phyloP scores from a whole-genome alignment of 164 flowering plant species.

The Echeveria elegans region DNA sequence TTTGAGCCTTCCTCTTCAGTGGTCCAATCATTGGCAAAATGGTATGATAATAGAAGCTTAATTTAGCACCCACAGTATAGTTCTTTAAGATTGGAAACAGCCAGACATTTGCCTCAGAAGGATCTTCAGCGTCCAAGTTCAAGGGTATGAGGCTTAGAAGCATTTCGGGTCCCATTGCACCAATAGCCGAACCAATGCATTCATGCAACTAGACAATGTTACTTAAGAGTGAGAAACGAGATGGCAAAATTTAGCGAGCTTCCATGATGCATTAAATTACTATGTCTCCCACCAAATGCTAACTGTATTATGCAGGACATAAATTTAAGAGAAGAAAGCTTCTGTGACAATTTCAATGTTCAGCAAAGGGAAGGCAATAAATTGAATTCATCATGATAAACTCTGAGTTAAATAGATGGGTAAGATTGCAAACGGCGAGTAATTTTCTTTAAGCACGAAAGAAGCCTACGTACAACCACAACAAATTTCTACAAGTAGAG shows the following conservation, averaged over 20 bases:
- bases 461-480: background rate
- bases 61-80: slow-evolving; percentile 62
- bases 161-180: slow-evolving; percentile 79
- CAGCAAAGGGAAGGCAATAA: background rate
- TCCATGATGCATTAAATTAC: background rate
- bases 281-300: background rate
- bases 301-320: background rate
- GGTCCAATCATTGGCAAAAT: slow-evolving; percentile 39
- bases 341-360: background rate
- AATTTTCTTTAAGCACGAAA: background rate
- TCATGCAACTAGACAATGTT: slow-evolving; percentile 55
- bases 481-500: background rate
- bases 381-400: background rate
- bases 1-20: slow-evolving; percentile 43
- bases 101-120: slow-evolving; percentile 66
- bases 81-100: slow-evolving; percentile 86
- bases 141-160: slow-evolving; percentile 68
- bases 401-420: background rate
- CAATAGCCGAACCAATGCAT: slow-evolving; percentile 84
- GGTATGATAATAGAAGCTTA: slow-evolving; percentile 53
- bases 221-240: background rate
- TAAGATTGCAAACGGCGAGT: background rate
- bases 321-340: background rate
- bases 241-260: background rate
- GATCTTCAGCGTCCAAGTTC: slow-evolving; percentile 60